Evolutionary conservation across 306 rosid species (phyloP), one percentile per base, ranked within the genome.

Genomic region (Rosa persica): DNA sequence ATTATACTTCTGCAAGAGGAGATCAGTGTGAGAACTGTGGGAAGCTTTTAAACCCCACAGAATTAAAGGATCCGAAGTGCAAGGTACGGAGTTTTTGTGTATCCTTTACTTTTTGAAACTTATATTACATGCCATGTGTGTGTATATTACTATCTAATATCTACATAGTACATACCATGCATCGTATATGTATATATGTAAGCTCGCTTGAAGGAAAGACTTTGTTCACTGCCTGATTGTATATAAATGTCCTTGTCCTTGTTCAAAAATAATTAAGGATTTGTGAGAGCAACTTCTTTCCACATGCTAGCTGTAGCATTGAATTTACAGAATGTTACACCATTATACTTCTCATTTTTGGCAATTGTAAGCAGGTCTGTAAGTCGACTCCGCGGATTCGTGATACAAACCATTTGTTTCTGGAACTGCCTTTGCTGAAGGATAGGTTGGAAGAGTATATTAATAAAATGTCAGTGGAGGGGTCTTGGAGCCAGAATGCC

Each of bases 1-100:
- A 84, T 68, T 91, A 95, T 85, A 93, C 86, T 86, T 95, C 98
- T 42, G 98, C 98, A 30, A 87, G 98, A 60, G 98, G 98, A 40
- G 98, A 95, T 76, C 98, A 95, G 66, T 95, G 98, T 81, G 98
- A 95, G 75, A 91, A 95, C 78, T 95, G 98, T 73, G 97, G 98
- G 61, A 89, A 95, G 81, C 97, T 95, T 79, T 85, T 91, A 62
- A 93, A 95, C 81, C 93, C 98, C 39, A 91, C 97, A 4, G 98
- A 95, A 48, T 79, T 95, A 84, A 88, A 85, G 76, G 76, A 81
- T 82, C 98, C 98, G 8, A 89, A 91, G 83, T 95, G 98, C 91
- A 95, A 95, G 97, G 98, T 92, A 87, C 3, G 12, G 13, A 57
- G 15, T 16, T 46, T 30, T 16, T 65, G 12, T 57, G 1, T 55